Evolutionary conservation across 495 filamentous ascomycete genomes (phyloP).

Genomic region (Cudoniella acicularis): DNA sequence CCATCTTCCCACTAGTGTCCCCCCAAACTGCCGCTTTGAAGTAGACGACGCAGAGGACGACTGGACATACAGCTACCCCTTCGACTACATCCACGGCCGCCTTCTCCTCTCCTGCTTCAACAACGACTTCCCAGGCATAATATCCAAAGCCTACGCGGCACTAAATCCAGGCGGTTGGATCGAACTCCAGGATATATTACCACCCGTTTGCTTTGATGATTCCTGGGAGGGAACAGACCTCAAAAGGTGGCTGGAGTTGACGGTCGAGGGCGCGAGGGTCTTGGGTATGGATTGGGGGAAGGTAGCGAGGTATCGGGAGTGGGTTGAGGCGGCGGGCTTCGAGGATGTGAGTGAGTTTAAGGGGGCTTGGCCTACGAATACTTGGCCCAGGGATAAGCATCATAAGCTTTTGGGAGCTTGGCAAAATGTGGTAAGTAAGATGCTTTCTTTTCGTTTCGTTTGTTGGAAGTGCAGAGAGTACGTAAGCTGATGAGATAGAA

Average conservation of each 20-base stretch:
- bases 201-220: slow-evolving; percentile 33
- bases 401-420: too few species aligned
- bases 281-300: slow-evolving; percentile 18
- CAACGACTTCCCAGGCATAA: slow-evolving; percentile 5
- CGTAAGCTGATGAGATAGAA: too few species aligned
- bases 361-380: slow-evolving; percentile 32
- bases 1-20: slow-evolving; percentile 2
- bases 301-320: slow-evolving; percentile 24
- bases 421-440: too few species aligned
- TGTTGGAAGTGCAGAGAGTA: too few species aligned
- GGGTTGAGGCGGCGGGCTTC: slow-evolving; percentile 47
- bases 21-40: slow-evolving; percentile 31
- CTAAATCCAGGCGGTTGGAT: slow-evolving; percentile 45
- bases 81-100: slow-evolving; percentile 31
- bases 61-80: slow-evolving; percentile 27
- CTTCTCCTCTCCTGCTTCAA: slow-evolving; percentile 12
- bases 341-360: slow-evolving; percentile 21
- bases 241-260: slow-evolving; percentile 27
- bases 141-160: slow-evolving; percentile 4
- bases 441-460: too few species aligned
- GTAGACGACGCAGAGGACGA: slow-evolving; percentile 32
- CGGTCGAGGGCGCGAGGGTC: slow-evolving; percentile 26
- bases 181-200: slow-evolving; percentile 38
- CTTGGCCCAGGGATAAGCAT: slow-evolving; percentile 40
- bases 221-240: slow-evolving; percentile 22